Conservation (phyloP, 2,329 filamentous ascomycete genomes). For the Sporothrix schenckii region DNA sequence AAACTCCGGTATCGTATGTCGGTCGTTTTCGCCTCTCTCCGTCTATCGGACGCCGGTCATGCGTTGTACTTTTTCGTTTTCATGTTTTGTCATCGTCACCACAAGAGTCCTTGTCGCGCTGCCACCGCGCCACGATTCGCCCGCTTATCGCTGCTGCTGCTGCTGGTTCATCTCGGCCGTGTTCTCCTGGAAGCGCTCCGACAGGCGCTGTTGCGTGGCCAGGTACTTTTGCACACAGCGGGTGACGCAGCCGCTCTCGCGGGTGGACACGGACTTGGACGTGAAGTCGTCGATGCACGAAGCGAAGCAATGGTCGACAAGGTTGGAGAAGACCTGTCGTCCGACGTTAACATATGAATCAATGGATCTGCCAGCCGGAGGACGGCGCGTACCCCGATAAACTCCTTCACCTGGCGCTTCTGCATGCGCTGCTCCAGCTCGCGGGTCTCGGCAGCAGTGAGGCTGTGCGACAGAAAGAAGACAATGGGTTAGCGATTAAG, state of each 20-base stretch:
- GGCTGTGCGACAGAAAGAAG: conserved; percentile 17
- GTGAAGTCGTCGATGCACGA: conserved; percentile 99
- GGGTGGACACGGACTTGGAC: conserved; percentile 85
- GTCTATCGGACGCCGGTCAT: not conserved
- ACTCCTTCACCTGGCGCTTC: conserved; percentile 98
- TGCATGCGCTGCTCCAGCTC: conserved; percentile 94
- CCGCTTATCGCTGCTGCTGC: conserved; percentile 45
- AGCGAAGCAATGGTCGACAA: conserved; percentile 89
- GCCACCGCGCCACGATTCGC: not conserved
- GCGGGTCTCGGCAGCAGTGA: conserved; percentile 56
- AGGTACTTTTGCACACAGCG: conserved; percentile 96
- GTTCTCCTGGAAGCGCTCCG: conserved; percentile 82
- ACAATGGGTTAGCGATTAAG: conserved; percentile 23
- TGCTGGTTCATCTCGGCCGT: conserved; percentile 63
- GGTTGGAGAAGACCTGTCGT: conserved; percentile 61
- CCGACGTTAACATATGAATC: not conserved
- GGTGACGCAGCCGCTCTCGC: conserved; percentile 89
- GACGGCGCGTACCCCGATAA: conserved; percentile 78
- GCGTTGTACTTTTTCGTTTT: not conserved
- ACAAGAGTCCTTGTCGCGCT: not conserved
- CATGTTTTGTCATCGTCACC: not conserved
- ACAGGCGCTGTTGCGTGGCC: conserved; percentile 85
- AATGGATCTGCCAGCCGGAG: too few species aligned
- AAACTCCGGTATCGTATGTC: too few species aligned
- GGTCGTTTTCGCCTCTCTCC: not conserved